phyloP scores from a whole-genome alignment of 352 stramenopile genomes.

The Phytophthora tubulina region DNA sequence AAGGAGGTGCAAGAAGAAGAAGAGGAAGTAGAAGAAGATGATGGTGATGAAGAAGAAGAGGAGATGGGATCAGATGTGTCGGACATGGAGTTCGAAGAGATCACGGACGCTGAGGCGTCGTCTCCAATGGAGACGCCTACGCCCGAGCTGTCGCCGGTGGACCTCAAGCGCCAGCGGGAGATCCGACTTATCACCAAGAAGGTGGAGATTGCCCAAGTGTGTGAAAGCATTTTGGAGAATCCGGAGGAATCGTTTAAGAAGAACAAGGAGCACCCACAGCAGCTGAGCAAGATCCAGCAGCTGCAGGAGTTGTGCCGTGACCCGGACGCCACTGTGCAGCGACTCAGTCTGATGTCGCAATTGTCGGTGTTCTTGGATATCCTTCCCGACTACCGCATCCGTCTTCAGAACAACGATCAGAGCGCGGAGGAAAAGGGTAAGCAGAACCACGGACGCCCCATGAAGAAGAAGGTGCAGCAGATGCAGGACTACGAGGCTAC shows the following conservation, averaged over 20 bases:
- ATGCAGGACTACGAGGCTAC: slow-evolving; percentile 86
- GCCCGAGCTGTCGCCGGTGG: slow-evolving; percentile 50
- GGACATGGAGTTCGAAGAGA: slow-evolving; percentile 87
- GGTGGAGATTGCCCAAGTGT: slow-evolving; percentile 89
- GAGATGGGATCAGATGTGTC: slow-evolving; percentile 76
- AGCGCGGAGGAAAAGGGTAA: slow-evolving; percentile 83
- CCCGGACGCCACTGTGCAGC: slow-evolving; percentile 77
- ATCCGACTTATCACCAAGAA: slow-evolving; percentile 85
- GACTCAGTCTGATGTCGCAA: slow-evolving; percentile 93
- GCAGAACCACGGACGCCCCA: slow-evolving; percentile 78
- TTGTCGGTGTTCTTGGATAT: slow-evolving; percentile 97
- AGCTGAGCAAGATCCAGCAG: slow-evolving; percentile 85
- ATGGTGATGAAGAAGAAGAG: slow-evolving; percentile 51
- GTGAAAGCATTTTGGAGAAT: slow-evolving; percentile 89
- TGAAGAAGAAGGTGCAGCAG: slow-evolving; percentile 90
- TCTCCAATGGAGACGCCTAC: slow-evolving; percentile 8
- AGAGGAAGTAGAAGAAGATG: slow-evolving; percentile 52
- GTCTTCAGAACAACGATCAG: slow-evolving; percentile 82
- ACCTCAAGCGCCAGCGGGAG: slow-evolving; percentile 75
- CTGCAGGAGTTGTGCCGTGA: slow-evolving; percentile 77
- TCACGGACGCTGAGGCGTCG: slow-evolving; percentile 43
- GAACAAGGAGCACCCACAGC: slow-evolving; percentile 83
- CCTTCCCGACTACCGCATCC: slow-evolving; percentile 95
- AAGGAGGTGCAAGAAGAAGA: slow-evolving; percentile 43
- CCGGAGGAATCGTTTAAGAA: slow-evolving; percentile 91